Evolutionary conservation across 192 early-diverging fungal genomes (phyloP), one percentile per base, ranked within the genome.

Genomic region (Chytriomyces sp.): DNA sequence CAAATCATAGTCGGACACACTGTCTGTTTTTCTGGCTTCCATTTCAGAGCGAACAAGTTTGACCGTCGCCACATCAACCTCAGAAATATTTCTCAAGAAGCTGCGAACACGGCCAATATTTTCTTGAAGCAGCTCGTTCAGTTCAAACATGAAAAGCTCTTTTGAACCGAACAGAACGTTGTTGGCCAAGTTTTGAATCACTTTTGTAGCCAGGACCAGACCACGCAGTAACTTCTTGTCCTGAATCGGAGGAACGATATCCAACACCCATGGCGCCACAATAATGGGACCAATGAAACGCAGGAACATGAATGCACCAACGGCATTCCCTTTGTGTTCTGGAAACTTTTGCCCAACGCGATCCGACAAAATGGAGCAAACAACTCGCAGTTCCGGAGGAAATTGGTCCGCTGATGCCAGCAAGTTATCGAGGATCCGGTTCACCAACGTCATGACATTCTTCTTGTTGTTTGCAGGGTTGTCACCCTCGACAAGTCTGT

Each of bases 201-300:
- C 94, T 80, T 98, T 99, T 23, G 96, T 97, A 50, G 92, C 92
- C 45, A 98, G 83, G 53, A 99, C 80, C 59, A 96, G 82, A 50
- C 97, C 96, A 69, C 97, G 91, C 23, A 93, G 89, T 57, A 97
- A 84, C 45, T 95, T 92, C 50, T 91, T 88, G 60, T 84, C 80
- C 45, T 87, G 83, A 43, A 91, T 87, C 45, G 89, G 84, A 13
- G 84, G 77, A 65, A 95, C 82, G 45, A 98, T 83, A 5, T 91
- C 92, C 76, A 94, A 92, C 10, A 85, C 81, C 79, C 97, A 95
- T 13, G 97, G 97, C 6, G 95, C 89, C 6, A 96, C 95, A 79
- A 99, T 97, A 7, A 94, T 94, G 3, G 96, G 97, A 77, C 95
- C 95, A 72, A 98, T 88, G 90, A 98, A 97, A 8, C 97, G 92